Conservation (phyloP, 2,329 filamentous ascomycete species). For the Daldinia sp. region DNA sequence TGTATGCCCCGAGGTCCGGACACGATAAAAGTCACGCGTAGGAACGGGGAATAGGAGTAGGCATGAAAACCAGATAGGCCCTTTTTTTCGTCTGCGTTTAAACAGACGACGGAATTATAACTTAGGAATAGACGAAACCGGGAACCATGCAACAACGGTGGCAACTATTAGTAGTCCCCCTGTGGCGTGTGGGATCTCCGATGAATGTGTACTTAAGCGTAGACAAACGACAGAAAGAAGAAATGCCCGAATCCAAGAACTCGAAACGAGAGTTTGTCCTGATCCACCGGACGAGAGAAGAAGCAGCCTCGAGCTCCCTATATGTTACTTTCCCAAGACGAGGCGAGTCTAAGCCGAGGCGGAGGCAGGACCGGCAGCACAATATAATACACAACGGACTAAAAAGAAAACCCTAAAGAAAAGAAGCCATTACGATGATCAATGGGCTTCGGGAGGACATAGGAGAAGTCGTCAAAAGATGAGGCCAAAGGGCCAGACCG, state of each 20-base stretch:
- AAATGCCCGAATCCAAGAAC: slow-evolving; percentile 28
- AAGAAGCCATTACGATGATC: slow-evolving; percentile 52
- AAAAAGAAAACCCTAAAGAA: slow-evolving; percentile 48
- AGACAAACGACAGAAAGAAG: slow-evolving; percentile 35
- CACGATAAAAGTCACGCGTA: slow-evolving; percentile 25
- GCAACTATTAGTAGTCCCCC: slow-evolving; percentile 2
- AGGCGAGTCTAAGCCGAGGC: slow-evolving; percentile 21
- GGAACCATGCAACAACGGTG: slow-evolving; percentile 30
- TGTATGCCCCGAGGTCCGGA: slow-evolving; percentile 17
- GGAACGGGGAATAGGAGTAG: slow-evolving; percentile 3
- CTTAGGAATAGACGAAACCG: slow-evolving; percentile 32
- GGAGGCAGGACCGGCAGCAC: slow-evolving; percentile 25
- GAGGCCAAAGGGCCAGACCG: slow-evolving; percentile 44
- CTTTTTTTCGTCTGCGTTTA: slow-evolving; percentile 18
- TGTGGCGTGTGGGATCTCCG: slow-evolving; percentile 26
- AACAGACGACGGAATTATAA: slow-evolving; percentile 29
- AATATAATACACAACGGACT: slow-evolving; percentile 46
- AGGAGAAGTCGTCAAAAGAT: slow-evolving; percentile 39
- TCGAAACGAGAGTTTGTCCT: slow-evolving; percentile 38
- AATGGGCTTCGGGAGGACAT: slow-evolving; percentile 47
- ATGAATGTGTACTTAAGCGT: slow-evolving; percentile 26
- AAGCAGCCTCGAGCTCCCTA: slow-evolving; percentile 17
- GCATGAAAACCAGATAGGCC: slow-evolving; percentile 9
- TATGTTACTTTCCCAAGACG: slow-evolving; percentile 15
- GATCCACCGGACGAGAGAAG: slow-evolving; percentile 15